These are phyloP conservation scores for Cymbopogon citratus DNA, from an alignment of 176 grass and related monocot genomes.

Conservation along the genomic window DNA sequence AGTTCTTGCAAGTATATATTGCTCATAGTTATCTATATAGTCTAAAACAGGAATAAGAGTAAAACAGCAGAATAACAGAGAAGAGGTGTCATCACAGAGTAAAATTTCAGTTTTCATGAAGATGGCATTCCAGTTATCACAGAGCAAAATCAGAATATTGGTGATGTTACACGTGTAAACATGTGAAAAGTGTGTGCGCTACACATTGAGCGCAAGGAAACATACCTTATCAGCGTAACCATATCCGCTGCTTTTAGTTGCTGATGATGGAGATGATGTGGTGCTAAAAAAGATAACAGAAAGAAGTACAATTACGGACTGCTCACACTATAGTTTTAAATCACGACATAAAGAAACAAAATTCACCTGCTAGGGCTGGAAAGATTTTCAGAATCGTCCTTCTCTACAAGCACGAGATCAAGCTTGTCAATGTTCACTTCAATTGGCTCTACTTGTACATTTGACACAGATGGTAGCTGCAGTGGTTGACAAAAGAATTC, in stretches of 20 bases:
- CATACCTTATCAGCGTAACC: constrained; percentile 96
- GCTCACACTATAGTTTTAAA: background rate
- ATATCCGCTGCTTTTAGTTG: constrained; percentile 81
- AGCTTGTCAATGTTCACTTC: constrained; percentile 85
- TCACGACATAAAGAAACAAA: background rate
- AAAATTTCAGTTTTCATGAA: background rate
- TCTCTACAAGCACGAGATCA: constrained; percentile 92
- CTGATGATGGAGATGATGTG: constrained; percentile 34
- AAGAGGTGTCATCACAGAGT: background rate
- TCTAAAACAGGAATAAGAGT: background rate
- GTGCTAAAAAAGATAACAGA: constrained; percentile 36
- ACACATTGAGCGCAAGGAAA: constrained; percentile 16
- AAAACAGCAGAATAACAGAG: constrained; percentile 9
- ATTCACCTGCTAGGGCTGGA: constrained; percentile 61
- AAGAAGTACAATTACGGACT: constrained; percentile 30
- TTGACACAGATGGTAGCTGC: constrained; percentile 92
- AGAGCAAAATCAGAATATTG: background rate
- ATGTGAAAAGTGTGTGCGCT: background rate
- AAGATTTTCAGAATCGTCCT: constrained; percentile 65
- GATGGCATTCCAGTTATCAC: background rate
- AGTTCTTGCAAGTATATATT: constrained; percentile 22
- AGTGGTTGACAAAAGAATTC: background rate
- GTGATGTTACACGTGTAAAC: background rate
- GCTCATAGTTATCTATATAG: constrained; percentile 6
- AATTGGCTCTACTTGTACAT: constrained; percentile 97